Evolutionary conservation across 805 yeast genomes (phyloP), one percentile per base, ranked within the genome.

Genomic region (Yamadazyma phyllophila): DNA sequence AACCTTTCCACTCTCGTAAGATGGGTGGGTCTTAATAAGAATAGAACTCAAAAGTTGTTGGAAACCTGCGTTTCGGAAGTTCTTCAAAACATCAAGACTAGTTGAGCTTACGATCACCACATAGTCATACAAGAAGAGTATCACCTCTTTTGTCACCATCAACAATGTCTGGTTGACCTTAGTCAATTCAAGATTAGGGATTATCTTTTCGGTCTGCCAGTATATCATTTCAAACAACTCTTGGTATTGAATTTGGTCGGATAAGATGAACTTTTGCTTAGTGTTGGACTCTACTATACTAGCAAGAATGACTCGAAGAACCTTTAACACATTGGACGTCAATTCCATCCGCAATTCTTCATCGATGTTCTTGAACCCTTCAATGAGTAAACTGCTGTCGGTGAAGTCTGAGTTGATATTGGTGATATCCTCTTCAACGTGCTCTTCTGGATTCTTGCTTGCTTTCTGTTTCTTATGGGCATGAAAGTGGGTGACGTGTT

Each of bases 111-210:
- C 26, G 10, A 40, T 15, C n/a, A 67, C 46, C 10, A 60, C 34
- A 20, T 45, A 60, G 30, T 63, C 67, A 42, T 53, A 55, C 6
- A 68, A 20, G 37, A 64, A 46, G 29, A 51, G 49, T 3, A 69
- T 50, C 8, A 54, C 48, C 36, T 65, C 67, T 43, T 64, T 64
- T 7, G 65, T 50, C 12, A 59, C 46, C 6, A 37, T 36, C 39
- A 65, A 46, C 35, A 52, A 40, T 14, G 35, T 38, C 46, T 46
- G 52, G 31, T 47, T 44, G 12, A 47, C 52, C n/a, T 43, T 45
- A 14, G 41, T 33, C 20, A 42, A 43, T 35, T 34, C 56, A 41
- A 35, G 46, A 31, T 39, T n/a, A 2, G 52, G 44, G n/a, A 45
- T 15, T 26, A 36, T 33, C 26, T 32, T 45, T 9, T 34, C 49